Conservation (phyloP, 2,329 filamentous ascomycete genomes). For the Fusarium decemcellulare region DNA sequence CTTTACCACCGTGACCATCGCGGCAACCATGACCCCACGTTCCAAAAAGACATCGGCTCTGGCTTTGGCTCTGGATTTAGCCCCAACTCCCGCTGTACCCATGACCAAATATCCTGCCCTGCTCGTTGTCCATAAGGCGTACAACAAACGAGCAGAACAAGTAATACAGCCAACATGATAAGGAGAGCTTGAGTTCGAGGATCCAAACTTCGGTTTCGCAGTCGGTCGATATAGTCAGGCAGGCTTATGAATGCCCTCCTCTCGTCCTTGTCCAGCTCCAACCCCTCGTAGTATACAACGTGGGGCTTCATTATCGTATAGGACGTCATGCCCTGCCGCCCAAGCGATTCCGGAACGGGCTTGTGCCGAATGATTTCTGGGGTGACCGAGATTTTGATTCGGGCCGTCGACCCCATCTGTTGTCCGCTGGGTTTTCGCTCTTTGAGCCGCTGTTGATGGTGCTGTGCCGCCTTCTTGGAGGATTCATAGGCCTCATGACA, state of each 20-base stretch:
- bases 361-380: constrained; percentile 46
- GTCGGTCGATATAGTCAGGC: constrained; percentile 35
- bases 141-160: constrained; percentile 15
- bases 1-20: not conserved
- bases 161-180: constrained; percentile 23
- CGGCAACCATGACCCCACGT: not conserved
- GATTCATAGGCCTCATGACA: constrained; percentile 31
- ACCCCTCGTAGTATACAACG: constrained; percentile 50
- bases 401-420: constrained; percentile 26
- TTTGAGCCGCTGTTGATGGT: constrained; percentile 8
- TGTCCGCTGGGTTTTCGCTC: not conserved
- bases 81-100: not conserved
- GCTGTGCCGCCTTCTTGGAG: constrained; percentile 26
- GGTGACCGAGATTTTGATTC: constrained; percentile 51
- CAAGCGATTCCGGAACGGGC: constrained; percentile 13
- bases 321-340: constrained; percentile 26
- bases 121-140: constrained; percentile 17
- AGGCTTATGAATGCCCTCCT: constrained; percentile 31
- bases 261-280: constrained; percentile 41
- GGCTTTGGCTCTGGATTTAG: not conserved
- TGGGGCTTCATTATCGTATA: constrained; percentile 45
- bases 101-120: constrained; percentile 14
- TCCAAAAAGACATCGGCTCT: not conserved
- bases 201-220: constrained; percentile 25
- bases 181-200: constrained; percentile 26